Base-by-base conservation (phyloP, 176 grass and related monocot species). In the Lolium rigidum region DNA sequence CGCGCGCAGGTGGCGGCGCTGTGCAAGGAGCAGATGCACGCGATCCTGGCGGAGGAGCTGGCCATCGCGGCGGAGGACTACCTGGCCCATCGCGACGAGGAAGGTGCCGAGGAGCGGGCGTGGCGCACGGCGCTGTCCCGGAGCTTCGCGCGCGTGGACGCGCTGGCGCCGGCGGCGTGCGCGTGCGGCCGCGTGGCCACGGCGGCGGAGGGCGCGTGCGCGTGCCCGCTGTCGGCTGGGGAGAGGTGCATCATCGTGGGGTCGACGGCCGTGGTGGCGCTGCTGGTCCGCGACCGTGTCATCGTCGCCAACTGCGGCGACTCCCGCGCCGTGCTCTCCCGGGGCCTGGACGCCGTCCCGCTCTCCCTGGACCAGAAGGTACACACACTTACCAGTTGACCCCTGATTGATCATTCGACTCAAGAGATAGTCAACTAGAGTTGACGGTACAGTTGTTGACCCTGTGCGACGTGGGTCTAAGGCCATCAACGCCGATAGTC, bases 291-390 rank as follows among this genome's bases (percentile, higher is more conserved):
- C 52, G 15, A 18, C 52, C 52, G 52, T 5, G 0, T 99, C 4
- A 70, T 98, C 12, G 92, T 96, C 7, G 90, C 88, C 68, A 90
- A 94, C 86, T 94, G 92, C 86, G 94, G 97, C 26, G 94, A 98
- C 70, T 92, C 88, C 20, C 97, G 94, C 39, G 97, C 92, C 18
- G 79, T 99, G 22, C 92, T 99, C 28, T 96, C 84, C 75, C 90
- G 92, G 16, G 54, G 17, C 54, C 16, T 15, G 54, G 5, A 10
- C 6, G 46, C 7, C 46, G 46, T 47, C 46, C 46, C 46, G 46
- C 46, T 47, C 46, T 47, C 46, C 46, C 9, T 9, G 8, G 46
- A 47, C 46, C 46, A 47, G 1, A 47, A 47, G 46, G 46, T 47
- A 47, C 41, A 47, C 44, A 46, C 46, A 35, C 31, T 35, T 35